Conservation (phyloP, 371 early-diverging fungal genomes). For the Zopfochytrium polystomum region DNA sequence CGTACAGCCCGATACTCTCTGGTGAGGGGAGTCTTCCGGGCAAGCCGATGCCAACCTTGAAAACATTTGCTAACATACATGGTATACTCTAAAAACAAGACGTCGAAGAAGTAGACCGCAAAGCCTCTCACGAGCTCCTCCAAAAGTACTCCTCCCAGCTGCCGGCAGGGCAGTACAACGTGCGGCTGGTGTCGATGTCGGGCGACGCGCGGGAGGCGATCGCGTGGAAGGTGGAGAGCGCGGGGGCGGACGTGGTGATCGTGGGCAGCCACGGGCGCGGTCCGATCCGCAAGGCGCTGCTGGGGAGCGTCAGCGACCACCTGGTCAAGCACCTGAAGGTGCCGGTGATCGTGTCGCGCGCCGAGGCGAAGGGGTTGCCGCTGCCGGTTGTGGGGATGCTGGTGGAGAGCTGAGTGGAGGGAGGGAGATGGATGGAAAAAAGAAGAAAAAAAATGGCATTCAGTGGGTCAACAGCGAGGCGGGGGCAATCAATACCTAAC, state of each 20-base stretch:
- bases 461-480: too few species aligned
- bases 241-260: neutral
- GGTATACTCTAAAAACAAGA: too few species aligned
- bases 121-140: neutral
- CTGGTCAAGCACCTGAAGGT: constrained; percentile 37
- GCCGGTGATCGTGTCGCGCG: constrained; percentile 44
- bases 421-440: too few species aligned
- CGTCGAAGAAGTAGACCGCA: neutral
- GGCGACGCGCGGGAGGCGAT: constrained; percentile 19
- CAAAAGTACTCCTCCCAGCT: constrained; percentile 12
- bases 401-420: too few species aligned
- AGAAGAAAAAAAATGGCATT: too few species aligned
- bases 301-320: constrained; percentile 46
- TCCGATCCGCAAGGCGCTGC: constrained; percentile 20
- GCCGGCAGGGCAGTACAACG: constrained; percentile 26
- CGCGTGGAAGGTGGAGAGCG: neutral
- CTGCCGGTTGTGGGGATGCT: too few species aligned
- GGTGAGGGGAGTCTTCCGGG: too few species aligned
- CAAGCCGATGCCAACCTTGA: too few species aligned
- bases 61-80: too few species aligned
- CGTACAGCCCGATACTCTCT: neutral
- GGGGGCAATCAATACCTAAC: too few species aligned
- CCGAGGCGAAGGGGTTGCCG: too few species aligned
- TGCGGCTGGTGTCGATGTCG: constrained; percentile 22
- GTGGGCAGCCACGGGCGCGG: neutral